Base-by-base conservation (phyloP, 768 basidiomycete genomes). In the Suillus clintonianus region DNA sequence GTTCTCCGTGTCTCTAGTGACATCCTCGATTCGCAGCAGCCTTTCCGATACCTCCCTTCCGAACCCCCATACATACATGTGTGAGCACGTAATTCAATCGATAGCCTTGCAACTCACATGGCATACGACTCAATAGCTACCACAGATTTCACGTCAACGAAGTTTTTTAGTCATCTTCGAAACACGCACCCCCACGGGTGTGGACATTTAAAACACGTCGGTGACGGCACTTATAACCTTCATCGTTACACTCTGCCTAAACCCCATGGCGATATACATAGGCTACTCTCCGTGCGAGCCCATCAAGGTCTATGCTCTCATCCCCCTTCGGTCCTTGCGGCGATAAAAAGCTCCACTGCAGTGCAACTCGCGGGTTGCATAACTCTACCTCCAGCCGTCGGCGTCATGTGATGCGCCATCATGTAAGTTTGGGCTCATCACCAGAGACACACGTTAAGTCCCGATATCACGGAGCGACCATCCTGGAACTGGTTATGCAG, bases 161-260 rank as follows among this genome's bases (percentile, higher is more conserved):
- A 50, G 13, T 27, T 2, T 27, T 53, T 42, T 37, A 27, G n/a
- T 59, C 54, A 67, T 19, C 58, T 70, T 63, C 59, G 15, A 62
- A 62, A 39, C 0, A 62, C 67, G 60, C 65, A 64, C 74, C 70
- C 70, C 72, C 74, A 65, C 70, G 66, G 56, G 67, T 61, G 73
- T 63, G 67, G 71, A 73, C 74, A 30, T 57, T 39, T 57, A 30
- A 27, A 57, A 41, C 15, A 11, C 13, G 39, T 57, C 15, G 17
- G 11, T 41, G 15, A 15, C 47, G 47, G 47, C 22, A 48, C 47
- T 47, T 47, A 47, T 47, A 24, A 43, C 42, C 47, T 48, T 48
- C 47, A 27, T 48, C 24, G 27, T 27, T 24, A 48, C 22, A 27
- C 56, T 10, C 50, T 51, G 50, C 30, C 30, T 32, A 32, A 41